Evolutionary conservation across 495 filamentous ascomycete genomes (phyloP).

Genomic region (Neurospora sp.): DNA sequence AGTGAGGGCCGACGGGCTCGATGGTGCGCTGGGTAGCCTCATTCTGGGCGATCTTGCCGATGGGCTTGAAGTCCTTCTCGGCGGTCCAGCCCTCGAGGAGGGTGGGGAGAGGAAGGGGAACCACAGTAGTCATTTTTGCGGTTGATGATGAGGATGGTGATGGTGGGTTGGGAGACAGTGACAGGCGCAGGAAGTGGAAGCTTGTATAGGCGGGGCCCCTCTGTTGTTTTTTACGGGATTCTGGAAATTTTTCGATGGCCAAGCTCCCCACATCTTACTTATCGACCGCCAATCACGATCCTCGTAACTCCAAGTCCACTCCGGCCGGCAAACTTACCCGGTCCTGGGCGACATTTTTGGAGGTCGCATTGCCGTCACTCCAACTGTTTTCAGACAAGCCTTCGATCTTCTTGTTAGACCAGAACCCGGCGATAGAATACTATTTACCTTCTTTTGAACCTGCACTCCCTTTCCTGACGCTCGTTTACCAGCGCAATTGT

Average conservation of each 20-base stretch:
- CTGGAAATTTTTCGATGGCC: slow-evolving; percentile 12
- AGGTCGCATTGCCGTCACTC: not conserved
- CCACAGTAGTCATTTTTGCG: slow-evolving; percentile 28
- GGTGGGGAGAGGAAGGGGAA: slow-evolving; percentile 53
- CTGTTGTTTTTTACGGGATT: slow-evolving; percentile 6
- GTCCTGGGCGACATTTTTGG: not conserved
- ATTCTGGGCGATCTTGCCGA: slow-evolving; percentile 52
- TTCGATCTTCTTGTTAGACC: not conserved
- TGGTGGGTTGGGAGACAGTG: not conserved
- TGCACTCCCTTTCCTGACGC: not conserved
- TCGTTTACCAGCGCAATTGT: not conserved
- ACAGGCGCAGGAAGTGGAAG: not conserved
- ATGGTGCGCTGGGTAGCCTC: slow-evolving; percentile 68
- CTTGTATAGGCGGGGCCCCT: slow-evolving; percentile 12
- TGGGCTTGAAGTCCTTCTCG: slow-evolving; percentile 83
- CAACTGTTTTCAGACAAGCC: not conserved
- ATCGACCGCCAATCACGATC: not conserved
- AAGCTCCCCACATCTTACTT: not conserved
- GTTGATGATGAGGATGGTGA: not conserved
- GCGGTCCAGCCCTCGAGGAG: slow-evolving; percentile 75
- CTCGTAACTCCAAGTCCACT: not conserved
- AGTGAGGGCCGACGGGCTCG: slow-evolving; percentile 94
- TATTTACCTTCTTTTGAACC: not conserved
- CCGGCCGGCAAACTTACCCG: not conserved
- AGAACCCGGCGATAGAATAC: not conserved